phyloP scores from a whole-genome alignment of 2,329 filamentous ascomycete genomes.

The Penicillium sp. region DNA sequence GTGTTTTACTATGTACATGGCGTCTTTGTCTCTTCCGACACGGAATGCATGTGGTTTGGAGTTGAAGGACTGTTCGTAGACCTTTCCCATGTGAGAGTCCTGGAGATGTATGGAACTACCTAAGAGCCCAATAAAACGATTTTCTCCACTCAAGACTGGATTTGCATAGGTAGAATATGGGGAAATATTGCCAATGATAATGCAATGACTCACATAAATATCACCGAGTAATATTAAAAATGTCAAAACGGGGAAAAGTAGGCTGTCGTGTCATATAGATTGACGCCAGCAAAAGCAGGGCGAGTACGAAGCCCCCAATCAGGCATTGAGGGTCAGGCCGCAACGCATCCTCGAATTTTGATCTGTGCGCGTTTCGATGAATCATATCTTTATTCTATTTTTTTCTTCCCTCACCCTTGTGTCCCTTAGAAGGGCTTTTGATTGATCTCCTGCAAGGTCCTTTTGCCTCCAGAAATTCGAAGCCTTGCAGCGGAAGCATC shows the following conservation, averaged over 20 bases:
- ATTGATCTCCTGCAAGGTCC: slow-evolving; percentile 26
- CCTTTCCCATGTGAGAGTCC: slow-evolving; percentile 5
- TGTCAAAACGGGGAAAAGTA: no score
- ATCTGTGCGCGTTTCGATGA: slow-evolving; percentile 22
- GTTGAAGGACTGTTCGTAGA: slow-evolving; percentile 23
- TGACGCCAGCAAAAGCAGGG: slow-evolving; percentile 7
- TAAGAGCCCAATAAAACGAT: slow-evolving; percentile 8
- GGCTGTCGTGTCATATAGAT: slow-evolving; percentile 9
- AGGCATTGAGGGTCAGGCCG: slow-evolving; percentile 29
- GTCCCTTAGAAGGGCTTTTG: slow-evolving; percentile 11
- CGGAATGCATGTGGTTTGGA: slow-evolving; percentile 36
- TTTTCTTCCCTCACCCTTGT: slow-evolving; percentile 8
- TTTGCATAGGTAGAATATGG: background rate
- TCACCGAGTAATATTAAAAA: background rate
- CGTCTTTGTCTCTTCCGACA: slow-evolving; percentile 26
- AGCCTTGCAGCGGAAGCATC: slow-evolving; percentile 27
- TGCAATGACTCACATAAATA: background rate
- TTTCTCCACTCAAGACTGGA: slow-evolving; percentile 12
- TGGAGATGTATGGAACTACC: background rate
- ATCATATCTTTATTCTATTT: slow-evolving; percentile 9
- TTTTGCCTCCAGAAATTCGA: slow-evolving; percentile 25
- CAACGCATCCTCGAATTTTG: slow-evolving; percentile 23
- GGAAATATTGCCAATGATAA: background rate
- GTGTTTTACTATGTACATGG: slow-evolving; percentile 30
- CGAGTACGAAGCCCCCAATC: slow-evolving; percentile 18